Evolutionary conservation across 1,139 yeast species (phyloP).

Genomic region (Sugiyamaella pinicola): DNA sequence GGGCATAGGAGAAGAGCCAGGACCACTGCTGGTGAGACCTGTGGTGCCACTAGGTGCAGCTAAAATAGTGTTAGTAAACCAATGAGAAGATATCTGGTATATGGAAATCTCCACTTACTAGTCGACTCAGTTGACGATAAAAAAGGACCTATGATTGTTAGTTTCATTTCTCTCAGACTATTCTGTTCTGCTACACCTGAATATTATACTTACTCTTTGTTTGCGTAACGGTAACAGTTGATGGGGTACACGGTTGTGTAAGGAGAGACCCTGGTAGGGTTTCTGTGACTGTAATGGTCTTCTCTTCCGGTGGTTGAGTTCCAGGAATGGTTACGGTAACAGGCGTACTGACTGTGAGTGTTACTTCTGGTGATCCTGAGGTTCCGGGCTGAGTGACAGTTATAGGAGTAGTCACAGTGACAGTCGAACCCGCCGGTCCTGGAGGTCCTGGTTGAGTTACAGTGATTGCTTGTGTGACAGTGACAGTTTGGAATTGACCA

Average conservation of each 20-base stretch:
- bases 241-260: constrained; percentile 9
- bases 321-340: constrained; percentile 4
- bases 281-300: constrained; percentile 10
- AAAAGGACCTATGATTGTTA: constrained; percentile 34
- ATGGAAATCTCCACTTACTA: constrained; percentile 21
- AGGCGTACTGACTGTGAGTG: constrained; percentile 1
- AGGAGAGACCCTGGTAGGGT: constrained; percentile 1
- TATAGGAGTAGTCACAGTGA: constrained; percentile 15
- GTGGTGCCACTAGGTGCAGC: constrained; percentile 41
- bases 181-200: too few species aligned
- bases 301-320: background rate
- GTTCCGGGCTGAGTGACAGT: constrained; percentile 19
- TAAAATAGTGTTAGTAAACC: constrained; percentile 11
- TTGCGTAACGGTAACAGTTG: constrained; percentile 24
- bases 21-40: constrained; percentile 43
- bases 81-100: background rate
- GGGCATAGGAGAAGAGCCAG: constrained; percentile 32
- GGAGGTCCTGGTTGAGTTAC: constrained; percentile 23
- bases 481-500: constrained; percentile 16
- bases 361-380: constrained; percentile 1
- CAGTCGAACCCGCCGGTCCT: constrained; percentile 17
- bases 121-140: constrained; percentile 44
- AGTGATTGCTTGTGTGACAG: constrained; percentile 20
- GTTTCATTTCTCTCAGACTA: constrained; percentile 1
- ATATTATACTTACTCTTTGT: constrained; percentile 24